Base-by-base conservation (phyloP, 495 filamentous ascomycete species). In the Podospora sp. region DNA sequence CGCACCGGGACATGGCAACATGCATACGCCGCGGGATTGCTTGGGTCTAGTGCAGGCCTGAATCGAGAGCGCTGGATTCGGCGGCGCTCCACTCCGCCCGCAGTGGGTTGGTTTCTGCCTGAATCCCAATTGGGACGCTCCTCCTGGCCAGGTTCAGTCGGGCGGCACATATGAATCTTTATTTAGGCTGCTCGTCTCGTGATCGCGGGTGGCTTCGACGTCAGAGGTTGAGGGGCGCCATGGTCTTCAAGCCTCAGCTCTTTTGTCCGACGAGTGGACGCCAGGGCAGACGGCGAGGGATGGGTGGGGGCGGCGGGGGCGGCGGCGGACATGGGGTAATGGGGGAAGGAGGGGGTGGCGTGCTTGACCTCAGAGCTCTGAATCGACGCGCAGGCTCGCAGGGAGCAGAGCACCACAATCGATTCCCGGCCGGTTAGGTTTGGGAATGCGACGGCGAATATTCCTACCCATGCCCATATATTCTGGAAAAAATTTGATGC, bases 181-280 rank as follows among this genome's bases (percentile, higher is more conserved):
- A 55, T 55, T 55, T 55, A 55, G 52, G 52, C 52, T 55, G 52
- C 52, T 26, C 24, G 52, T 26, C 52, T 55, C 52, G 52, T 55
- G 52, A 55, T 55, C 52, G 25, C 52, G 22, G n/a, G 20, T 26
- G 20, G 52, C 21, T 26, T 24, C 20, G 52, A 55, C 52, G 52
- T 55, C 52, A 55, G 52, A 55, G 52, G 25, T n/a, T 9, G 52
- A 26, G 52, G n/a, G 8, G n/a, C 9, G 21, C 21, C 49, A 18
- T 6, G n/a, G 2, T n/a, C 21, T 55, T n/a, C 9, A 22, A 9
- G 52, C 22, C n/a, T 1, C 20, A 55, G 8, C 9, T 55, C 2
- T 22, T 55, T 26, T 22, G 25, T 55, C 21, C 52, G 52, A 55
- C 9, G 9, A n/a, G 6, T 55, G 52, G 52, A n/a, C 14, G 21